Conservation (phyloP, 192 early-diverging fungal genomes). For the Cetraspora pellucida region DNA sequence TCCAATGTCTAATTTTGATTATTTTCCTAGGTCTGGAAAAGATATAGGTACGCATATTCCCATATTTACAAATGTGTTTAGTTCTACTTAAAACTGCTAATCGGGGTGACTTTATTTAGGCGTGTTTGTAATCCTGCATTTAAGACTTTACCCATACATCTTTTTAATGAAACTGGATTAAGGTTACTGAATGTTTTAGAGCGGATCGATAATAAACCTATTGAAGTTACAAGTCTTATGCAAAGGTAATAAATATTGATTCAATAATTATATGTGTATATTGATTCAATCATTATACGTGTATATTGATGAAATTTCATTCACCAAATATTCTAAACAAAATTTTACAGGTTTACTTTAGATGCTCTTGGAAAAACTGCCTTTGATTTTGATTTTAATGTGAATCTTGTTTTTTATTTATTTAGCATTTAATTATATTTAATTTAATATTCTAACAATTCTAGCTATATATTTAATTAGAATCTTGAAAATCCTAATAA, state of each 20-base stretch:
- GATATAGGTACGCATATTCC: neutral
- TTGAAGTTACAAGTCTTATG: neutral
- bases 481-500: neutral
- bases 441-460: neutral
- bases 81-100: neutral
- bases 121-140: neutral
- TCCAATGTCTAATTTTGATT: neutral
- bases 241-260: neutral
- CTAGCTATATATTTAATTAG: neutral
- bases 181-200: neutral
- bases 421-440: no score
- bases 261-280: no score
- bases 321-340: no score
- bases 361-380: constrained; percentile 6
- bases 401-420: neutral
- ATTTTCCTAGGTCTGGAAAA: neutral
- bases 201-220: neutral
- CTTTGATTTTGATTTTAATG: constrained; percentile 13
- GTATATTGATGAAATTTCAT: no score
- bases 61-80: neutral
- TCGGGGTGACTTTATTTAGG: neutral
- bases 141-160: neutral
- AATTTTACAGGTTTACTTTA: neutral
- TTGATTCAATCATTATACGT: no score
- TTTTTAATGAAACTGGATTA: neutral